Base-by-base conservation (phyloP, 371 early-diverging fungal species). In the Syncephalastrum sp. region DNA sequence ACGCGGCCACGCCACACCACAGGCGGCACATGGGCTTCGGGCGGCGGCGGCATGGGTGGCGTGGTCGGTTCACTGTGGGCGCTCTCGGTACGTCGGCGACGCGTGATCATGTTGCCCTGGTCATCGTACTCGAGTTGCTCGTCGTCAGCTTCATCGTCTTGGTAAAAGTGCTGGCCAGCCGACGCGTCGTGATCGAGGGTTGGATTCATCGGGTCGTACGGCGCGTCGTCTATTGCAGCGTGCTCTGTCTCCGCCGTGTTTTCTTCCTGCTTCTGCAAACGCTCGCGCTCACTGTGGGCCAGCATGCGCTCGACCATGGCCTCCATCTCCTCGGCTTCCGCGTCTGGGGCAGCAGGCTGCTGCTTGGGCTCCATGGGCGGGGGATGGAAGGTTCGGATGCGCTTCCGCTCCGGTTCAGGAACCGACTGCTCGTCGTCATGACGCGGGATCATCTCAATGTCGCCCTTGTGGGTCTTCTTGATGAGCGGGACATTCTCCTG, bases 401-500 rank as follows among this genome's bases (percentile, higher is more conserved):
- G 50, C 50, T 50, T 50, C 23, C 29, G 19, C 6, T 21, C 16
- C 46, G 46, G 16, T 46, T 46, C 21, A 46, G 46, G 16, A 3
- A 19, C 46, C n/a, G 46, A 0, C 38, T 33, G 38, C 2, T 5
- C 2, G 38, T 49, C 61, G 50, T 50, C 48, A 13, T 57, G 49
- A 14, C 27, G 27, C 27, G 61, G 16, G 67, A 77, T 54, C 64
- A 76, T 81, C 38, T 79, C 82, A 49, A 86, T 77, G 53, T 89
- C 89, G 3, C 90, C 90, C 67, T 89, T 89, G 54, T 89, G 89
- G 3, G 88, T 89, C 72, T 89, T 89, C 68, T 85, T 87, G 68
- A 82, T 82, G 51, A 81, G 75, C 5, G 83, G 75, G 46, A 70
- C 69, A 42, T 78, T 72, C 19, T 81, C 78, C 15, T 80, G 50